Evolutionary conservation across 768 basidiomycete genomes (phyloP), one percentile per base, ranked within the genome.

Genomic region (Pleurotus ostreatus): DNA sequence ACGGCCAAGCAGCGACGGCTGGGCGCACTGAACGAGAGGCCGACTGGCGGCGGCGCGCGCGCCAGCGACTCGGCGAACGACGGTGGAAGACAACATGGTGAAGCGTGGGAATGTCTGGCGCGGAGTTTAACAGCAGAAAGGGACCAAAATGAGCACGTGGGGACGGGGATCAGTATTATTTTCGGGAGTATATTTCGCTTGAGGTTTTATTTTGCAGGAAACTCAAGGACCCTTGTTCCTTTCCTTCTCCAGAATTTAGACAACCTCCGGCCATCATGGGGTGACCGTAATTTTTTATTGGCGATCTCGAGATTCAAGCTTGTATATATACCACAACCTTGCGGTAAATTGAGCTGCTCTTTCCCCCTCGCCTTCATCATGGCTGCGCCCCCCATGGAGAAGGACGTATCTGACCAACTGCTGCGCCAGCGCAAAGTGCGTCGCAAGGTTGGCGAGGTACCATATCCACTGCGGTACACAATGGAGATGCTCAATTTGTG

Each of bases 121-220:
- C 34, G 56, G 48, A 46, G 56, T 39, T 45, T 41, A 18, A 12
- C 11, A 9, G 30, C 6, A 34, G 16, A 56, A 16, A 26, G 26
- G 49, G 59, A 86, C 67, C 82, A 78, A 54, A 84, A 60, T 81
- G 68, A 43, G 81, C 81, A 61, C 73, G 75, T 59, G 89, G 86
- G 6, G 26, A 41, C 51, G 51, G 60, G 86, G 86, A 70, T 89
- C 88, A 70, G 86, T 85, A 59, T 82, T 83, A 63, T 18, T 44
- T 16, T 44, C 41, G n/a, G 41, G 41, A 44, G 11, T 44, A 44
- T 44, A 16, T 44, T 2, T 44, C 41, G 41, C 41, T 44, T n/a
- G 41, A 44, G 30, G 9, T 44, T 44, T 44, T 55, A 43, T 54
- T 34, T 13, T 46, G 25, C 22, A 52, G 11, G 34, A 34, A 20